Percentiles rank a stretch among this genome's conserved stretches.
Conservation (phyloP, 306 rosid genomes). For the Mimosa pudica region DNA sequence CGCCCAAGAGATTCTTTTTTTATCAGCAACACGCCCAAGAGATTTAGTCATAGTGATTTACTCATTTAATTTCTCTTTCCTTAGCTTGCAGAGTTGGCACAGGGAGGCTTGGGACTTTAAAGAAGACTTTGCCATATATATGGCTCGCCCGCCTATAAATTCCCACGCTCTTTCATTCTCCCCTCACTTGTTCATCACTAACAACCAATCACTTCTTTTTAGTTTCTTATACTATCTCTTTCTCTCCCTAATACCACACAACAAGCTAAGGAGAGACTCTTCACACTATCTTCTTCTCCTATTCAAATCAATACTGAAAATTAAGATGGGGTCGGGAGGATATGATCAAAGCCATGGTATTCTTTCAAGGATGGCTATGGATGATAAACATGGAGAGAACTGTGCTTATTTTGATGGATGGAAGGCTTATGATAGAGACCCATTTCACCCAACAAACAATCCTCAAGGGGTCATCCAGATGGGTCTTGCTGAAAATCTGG, state of each 20-base stretch:
- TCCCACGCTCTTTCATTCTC: background rate
- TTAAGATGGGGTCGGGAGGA: background rate
- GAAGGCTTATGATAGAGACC: constrained; percentile 64
- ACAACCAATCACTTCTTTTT: background rate
- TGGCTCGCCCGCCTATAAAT: background rate
- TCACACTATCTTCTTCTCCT: background rate
- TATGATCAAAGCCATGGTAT: background rate
- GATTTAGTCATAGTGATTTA: background rate
- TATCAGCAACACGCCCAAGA: background rate
- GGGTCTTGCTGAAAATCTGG: constrained; percentile 81
- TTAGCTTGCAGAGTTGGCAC: background rate
- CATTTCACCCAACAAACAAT: constrained; percentile 47
- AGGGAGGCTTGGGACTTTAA: background rate
- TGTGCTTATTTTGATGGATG: constrained; percentile 63
- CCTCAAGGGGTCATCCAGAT: constrained; percentile 60
- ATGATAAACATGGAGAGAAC: constrained; percentile 46
- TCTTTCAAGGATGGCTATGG: constrained; percentile 41
- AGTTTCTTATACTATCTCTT: background rate
- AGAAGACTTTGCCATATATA: background rate
- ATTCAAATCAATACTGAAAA: background rate
- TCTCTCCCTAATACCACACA: background rate
- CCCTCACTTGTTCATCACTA: background rate
- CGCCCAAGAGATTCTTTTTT: background rate
- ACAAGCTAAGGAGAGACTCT: background rate
- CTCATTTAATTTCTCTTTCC: background rate